Percentiles rank a stretch among this genome's conserved stretches.
These are phyloP conservation scores for Arabidopsis suecica DNA, from an alignment of 345 rosid genomes.

Conservation along the genomic window DNA sequence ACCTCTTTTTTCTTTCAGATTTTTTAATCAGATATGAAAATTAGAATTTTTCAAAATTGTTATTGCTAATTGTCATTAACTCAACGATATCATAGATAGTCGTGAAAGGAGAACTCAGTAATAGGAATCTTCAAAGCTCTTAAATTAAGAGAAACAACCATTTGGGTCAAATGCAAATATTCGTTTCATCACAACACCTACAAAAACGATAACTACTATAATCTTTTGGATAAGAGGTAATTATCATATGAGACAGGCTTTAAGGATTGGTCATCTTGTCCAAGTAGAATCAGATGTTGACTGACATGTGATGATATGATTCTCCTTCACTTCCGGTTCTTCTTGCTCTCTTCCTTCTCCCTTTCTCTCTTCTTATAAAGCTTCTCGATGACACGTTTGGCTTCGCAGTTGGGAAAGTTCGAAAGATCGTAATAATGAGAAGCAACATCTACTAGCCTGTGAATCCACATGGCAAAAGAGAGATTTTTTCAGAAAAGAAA, in stretches of 20 bases:
- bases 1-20: background rate
- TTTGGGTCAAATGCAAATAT: conserved; percentile 10
- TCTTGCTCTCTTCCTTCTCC: conserved; percentile 71
- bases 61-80: background rate
- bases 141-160: background rate
- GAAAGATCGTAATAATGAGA: conserved; percentile 79
- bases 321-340: conserved; percentile 49
- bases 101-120: background rate
- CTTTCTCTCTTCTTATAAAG: conserved; percentile 80
- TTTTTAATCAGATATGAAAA: background rate
- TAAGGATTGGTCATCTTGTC: conserved; percentile 15
- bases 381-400: conserved; percentile 88
- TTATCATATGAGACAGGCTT: background rate
- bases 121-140: background rate
- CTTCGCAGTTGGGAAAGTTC: conserved; percentile 93
- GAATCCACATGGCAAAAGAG: conserved; percentile 3
- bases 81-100: background rate
- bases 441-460: conserved; percentile 92
- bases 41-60: background rate
- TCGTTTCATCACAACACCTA: background rate
- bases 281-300: conserved; percentile 10
- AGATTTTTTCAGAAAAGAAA: background rate
- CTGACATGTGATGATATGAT: background rate
- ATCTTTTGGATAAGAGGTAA: background rate
- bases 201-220: background rate